phyloP scores from a whole-genome alignment of 345 rosid genomes.

The Cardiospermum halicacabum region DNA sequence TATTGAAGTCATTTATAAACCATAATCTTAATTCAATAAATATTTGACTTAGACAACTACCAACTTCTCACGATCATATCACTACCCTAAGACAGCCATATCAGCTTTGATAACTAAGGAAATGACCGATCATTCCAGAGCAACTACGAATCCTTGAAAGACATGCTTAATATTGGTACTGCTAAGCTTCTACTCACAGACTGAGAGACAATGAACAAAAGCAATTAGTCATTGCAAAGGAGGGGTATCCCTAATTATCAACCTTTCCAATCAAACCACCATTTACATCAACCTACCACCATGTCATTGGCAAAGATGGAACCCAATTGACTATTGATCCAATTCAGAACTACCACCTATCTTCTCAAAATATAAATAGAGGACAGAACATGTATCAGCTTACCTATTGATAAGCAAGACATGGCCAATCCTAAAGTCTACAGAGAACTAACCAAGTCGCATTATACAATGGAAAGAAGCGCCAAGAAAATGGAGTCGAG shows the following conservation, averaged over 20 bases:
- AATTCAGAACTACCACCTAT: constrained; percentile 2
- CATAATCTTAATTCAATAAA: constrained; percentile 41
- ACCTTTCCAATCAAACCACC: constrained; percentile 10
- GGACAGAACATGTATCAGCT: not conserved
- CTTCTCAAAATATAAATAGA: not conserved
- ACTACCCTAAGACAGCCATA: constrained; percentile 28
- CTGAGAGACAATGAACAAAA: constrained; percentile 2
- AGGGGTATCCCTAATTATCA: constrained; percentile 23
- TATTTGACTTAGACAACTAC: constrained; percentile 54
- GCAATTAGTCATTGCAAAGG: constrained; percentile 25
- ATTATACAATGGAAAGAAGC: not conserved
- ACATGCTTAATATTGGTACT: constrained; percentile 25
- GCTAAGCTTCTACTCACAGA: constrained; percentile 7
- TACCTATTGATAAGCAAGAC: not conserved
- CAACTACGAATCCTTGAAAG: constrained; percentile 22
- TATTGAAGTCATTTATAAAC: constrained; percentile 20
- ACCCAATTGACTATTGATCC: not conserved
- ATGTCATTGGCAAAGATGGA: not conserved
- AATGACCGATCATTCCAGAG: constrained; percentile 30
- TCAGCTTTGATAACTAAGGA: constrained; percentile 38
- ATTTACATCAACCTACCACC: not conserved
- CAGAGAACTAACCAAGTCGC: not conserved
- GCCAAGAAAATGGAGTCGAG: not conserved
- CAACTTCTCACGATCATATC: constrained; percentile 62
- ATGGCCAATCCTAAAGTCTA: not conserved